These are phyloP conservation scores for Ophiostoma perfectum DNA, from an alignment of 2,329 filamentous ascomycete species.

Conservation along the genomic window DNA sequence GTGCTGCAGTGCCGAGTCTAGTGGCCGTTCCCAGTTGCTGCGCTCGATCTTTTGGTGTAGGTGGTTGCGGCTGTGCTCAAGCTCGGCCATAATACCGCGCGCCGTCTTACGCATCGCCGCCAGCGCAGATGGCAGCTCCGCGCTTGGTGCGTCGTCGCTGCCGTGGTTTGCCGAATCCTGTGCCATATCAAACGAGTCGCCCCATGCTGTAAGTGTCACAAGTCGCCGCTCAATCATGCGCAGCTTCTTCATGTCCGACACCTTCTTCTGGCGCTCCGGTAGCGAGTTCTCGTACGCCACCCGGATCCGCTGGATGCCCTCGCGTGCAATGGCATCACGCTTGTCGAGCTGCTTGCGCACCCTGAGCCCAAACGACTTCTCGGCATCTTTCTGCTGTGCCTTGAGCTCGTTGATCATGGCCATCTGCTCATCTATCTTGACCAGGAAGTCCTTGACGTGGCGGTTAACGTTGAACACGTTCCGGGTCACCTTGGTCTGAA, in stretches of 20 bases:
- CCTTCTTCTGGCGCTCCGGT: conserved; percentile 71
- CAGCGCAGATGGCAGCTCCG: conserved; percentile 60
- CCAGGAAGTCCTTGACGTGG: conserved; percentile 97
- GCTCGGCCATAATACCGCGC: conserved; percentile 77
- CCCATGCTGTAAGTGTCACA: conserved; percentile 81
- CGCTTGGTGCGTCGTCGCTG: conserved; percentile 37
- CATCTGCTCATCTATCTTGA: conserved; percentile 99
- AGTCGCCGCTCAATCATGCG: conserved; percentile 81
- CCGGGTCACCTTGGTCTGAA: conserved; percentile 98
- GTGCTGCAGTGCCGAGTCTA: conserved; percentile 84
- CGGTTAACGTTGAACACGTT: conserved; percentile 99
- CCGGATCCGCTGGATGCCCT: conserved; percentile 75
- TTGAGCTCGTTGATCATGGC: conserved; percentile 94
- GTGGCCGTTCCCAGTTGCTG: conserved; percentile 76
- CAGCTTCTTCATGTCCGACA: conserved; percentile 72
- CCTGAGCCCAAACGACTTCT: conserved; percentile 74
- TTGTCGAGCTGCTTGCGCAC: conserved; percentile 89
- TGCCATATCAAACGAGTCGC: conserved; percentile 77
- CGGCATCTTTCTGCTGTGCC: conserved; percentile 84
- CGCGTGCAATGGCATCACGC: conserved; percentile 66
- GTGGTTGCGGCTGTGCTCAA: conserved; percentile 86
- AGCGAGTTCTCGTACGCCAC: conserved; percentile 76
- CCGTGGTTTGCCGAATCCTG: conserved; percentile 64
- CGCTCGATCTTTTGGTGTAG: conserved; percentile 78
- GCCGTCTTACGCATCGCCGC: conserved; percentile 79